Conservation (phyloP, 305 asterid species). For the Lippia alba region DNA sequence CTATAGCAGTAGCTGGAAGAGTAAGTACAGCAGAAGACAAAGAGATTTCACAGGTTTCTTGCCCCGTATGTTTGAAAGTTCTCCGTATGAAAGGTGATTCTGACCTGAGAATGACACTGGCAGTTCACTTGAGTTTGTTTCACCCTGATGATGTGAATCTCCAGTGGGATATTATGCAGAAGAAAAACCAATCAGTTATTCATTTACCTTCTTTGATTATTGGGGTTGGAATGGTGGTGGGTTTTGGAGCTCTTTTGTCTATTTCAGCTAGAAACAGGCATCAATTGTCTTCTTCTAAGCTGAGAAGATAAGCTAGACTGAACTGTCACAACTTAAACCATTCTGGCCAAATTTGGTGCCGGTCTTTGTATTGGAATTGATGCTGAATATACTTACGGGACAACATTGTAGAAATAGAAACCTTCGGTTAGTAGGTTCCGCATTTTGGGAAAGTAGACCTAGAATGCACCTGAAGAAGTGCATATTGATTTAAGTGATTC, state of each 20-base stretch:
- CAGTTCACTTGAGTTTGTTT: slow-evolving; percentile 86
- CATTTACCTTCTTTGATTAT: slow-evolving; percentile 69
- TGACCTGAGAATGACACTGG: slow-evolving; percentile 68
- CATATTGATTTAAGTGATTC: slow-evolving; percentile 4
- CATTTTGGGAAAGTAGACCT: neutral
- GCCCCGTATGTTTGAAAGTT: slow-evolving; percentile 71
- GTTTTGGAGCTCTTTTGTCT: slow-evolving; percentile 57
- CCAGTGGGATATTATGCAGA: slow-evolving; percentile 83
- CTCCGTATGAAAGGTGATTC: slow-evolving; percentile 41
- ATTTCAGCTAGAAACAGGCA: slow-evolving; percentile 48
- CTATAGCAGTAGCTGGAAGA: slow-evolving; percentile 74
- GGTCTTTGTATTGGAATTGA: neutral
- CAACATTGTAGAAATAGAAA: neutral
- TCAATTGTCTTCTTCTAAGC: slow-evolving; percentile 33
- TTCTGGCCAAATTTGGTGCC: neutral
- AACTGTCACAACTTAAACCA: slow-evolving; percentile 8
- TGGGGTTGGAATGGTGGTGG: slow-evolving; percentile 73
- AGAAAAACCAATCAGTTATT: slow-evolving; percentile 42
- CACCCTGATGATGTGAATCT: slow-evolving; percentile 79
- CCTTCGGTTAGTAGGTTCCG: neutral
- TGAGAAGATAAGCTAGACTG: slow-evolving; percentile 38
- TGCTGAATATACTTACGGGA: no score
- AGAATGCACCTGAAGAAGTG: slow-evolving; percentile 3
- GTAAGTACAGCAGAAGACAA: slow-evolving; percentile 53
- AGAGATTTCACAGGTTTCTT: slow-evolving; percentile 56